phyloP scores from a whole-genome alignment of 1,284 basidiomycete species.

The Cutaneotrichosporon cyanovorans region DNA sequence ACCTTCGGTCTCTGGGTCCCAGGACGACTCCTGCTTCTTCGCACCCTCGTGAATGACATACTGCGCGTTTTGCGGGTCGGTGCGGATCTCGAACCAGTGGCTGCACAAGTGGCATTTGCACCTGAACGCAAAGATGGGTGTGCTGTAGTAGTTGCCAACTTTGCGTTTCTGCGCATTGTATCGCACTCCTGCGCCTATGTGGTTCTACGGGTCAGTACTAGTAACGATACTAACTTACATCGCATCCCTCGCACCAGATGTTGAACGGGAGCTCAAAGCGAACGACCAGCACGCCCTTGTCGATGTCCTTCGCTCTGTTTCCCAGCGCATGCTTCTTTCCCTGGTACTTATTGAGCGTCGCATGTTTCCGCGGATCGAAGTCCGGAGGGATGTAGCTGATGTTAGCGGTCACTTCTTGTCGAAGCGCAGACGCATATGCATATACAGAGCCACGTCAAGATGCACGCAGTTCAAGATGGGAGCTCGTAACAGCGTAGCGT shows the following conservation, averaged over 20 bases:
- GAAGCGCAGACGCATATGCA: no score
- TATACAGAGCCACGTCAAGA: no score
- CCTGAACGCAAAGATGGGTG: slow-evolving; percentile 86
- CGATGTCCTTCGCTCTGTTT: slow-evolving; percentile 77
- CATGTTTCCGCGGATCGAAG: slow-evolving; percentile 71
- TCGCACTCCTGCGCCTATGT: slow-evolving; percentile 93
- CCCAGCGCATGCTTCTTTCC: slow-evolving; percentile 87
- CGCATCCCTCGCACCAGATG: slow-evolving; percentile 92
- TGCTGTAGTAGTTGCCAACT: slow-evolving; percentile 89
- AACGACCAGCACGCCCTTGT: slow-evolving; percentile 86
- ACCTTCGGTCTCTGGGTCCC: slow-evolving; percentile 92
- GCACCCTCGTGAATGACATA: slow-evolving; percentile 91
- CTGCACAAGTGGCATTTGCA: slow-evolving; percentile 95
- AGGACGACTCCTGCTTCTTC: slow-evolving; percentile 82
- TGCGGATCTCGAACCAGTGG: slow-evolving; percentile 92
- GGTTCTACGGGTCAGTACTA: slow-evolving; percentile 52
- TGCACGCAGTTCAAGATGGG: no score
- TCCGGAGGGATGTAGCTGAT: slow-evolving; percentile 87
- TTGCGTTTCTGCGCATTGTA: slow-evolving; percentile 99
- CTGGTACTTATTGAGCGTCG: slow-evolving; percentile 67
- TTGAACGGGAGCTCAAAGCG: slow-evolving; percentile 90
- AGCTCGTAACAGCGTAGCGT: no score
- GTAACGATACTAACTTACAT: slow-evolving; percentile 42
- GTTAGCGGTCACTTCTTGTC: no score
- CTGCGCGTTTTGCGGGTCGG: slow-evolving; percentile 91